These are phyloP conservation scores for Solanum lycopersicoides DNA, from an alignment of 257 asterid species.

Conservation along the genomic window DNA sequence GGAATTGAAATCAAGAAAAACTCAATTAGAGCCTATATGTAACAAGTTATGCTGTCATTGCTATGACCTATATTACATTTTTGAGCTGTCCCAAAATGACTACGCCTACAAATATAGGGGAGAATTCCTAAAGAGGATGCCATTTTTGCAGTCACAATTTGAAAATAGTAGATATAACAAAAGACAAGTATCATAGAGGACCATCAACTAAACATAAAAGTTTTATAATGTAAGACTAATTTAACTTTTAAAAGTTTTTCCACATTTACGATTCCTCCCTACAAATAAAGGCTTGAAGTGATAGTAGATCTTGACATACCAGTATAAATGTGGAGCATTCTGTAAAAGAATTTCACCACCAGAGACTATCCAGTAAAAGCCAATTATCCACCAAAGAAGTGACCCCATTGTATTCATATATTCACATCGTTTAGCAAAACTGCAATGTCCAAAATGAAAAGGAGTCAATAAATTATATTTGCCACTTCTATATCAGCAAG, in stretches of 20 bases:
- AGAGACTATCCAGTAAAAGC: conserved; percentile 90
- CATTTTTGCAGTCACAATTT: background rate
- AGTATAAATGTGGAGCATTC: conserved; percentile 75
- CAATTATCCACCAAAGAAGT: conserved; percentile 89
- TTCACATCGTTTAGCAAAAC: conserved; percentile 71
- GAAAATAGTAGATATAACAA: background rate
- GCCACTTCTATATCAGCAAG: background rate
- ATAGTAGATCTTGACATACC: conserved; percentile 35
- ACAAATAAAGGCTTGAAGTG: background rate
- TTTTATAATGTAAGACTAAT: background rate
- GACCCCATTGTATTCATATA: conserved; percentile 83
- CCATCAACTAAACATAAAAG: background rate
- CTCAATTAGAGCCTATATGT: background rate
- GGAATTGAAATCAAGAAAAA: background rate
- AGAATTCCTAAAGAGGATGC: background rate
- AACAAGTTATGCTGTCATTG: background rate
- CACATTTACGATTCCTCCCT: background rate
- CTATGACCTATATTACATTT: background rate
- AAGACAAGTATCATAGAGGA: background rate
- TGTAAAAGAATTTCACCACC: conserved; percentile 67
- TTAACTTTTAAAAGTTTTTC: background rate
- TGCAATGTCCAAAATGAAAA: conserved; percentile 17
- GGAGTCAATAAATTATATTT: background rate
- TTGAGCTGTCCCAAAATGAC: background rate
- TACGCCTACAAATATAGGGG: background rate